Evolutionary conservation across 441 rosid genomes (phyloP).

Genomic region (Pelargonium australe): DNA sequence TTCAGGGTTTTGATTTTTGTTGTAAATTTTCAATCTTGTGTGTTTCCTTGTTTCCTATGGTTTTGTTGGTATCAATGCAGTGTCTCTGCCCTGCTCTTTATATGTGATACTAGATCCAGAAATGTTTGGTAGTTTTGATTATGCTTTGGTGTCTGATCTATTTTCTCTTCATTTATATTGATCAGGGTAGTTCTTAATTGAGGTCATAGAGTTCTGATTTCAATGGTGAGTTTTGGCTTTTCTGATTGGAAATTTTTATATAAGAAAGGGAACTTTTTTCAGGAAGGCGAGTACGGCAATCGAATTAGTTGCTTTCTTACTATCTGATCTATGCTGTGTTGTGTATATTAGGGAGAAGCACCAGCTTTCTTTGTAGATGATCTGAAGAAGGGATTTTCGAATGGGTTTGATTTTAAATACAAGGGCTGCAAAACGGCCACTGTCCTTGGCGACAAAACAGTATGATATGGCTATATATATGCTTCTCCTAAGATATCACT

Average conservation of each 20-base stretch:
- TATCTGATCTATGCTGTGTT: too few species aligned
- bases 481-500: slow-evolving; percentile 12
- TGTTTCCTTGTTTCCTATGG: neutral
- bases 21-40: neutral
- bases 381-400: slow-evolving; percentile 37
- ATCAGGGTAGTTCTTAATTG: neutral
- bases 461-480: slow-evolving; percentile 29
- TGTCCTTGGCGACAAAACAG: slow-evolving; percentile 46
- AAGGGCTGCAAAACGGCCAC: slow-evolving; percentile 32
- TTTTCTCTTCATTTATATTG: neutral
- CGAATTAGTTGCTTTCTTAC: too few species aligned
- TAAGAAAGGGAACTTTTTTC: too few species aligned
- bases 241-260: too few species aligned
- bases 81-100: neutral
- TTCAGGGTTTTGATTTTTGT: neutral
- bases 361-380: slow-evolving; percentile 48
- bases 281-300: neutral
- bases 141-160: neutral
- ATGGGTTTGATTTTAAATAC: slow-evolving; percentile 41
- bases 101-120: neutral
- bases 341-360: slow-evolving; percentile 66
- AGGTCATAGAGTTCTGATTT: neutral
- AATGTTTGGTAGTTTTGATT: neutral
- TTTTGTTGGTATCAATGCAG: neutral
- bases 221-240: neutral